Base-by-base conservation (phyloP, 75 land plant species). In the Pinus taeda region DNA sequence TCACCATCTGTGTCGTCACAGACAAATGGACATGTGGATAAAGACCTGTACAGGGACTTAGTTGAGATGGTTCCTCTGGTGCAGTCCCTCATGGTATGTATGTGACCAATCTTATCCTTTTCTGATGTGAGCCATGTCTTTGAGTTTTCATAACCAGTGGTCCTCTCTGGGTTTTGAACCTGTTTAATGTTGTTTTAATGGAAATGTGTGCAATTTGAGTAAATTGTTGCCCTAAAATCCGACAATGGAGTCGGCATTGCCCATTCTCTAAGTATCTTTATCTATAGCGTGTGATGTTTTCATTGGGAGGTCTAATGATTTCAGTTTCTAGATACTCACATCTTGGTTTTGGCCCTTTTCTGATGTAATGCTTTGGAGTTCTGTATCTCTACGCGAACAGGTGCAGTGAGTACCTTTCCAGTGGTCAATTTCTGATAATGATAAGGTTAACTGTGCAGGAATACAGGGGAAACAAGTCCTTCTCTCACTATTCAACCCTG, bases 1-100 rank as follows among this genome's bases (percentile, higher is more conserved):
- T 69, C 49, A 65, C 69, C 69, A 1, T 65, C 69, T 33, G 39
- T 24, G 36, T 15, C 69, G 42, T 69, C 71, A 18, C 53, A 69
- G 18, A 20, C 9, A 22, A 11, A 42, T 39, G 71, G 71, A 45
- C 71, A 69, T 37, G 49, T 39, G n/a, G 71, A 37, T 37, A 39
- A 69, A 39, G 53, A 36, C 3, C 11, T 69, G 71, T 69, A 69
- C 71, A 69, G n/a, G 49, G 17, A 69, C n/a, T 39, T 69, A 8
- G 12, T 39, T 69, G 53, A 69, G 45, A 37, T 69, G 45, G 42
- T 69, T 17, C 71, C 71, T 42, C 37, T 69, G 18, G 71, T 69
- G 1, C 39, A 69, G 6, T 69, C 71, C 11, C 42, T 69, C 42
- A 69, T 69, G 71, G 71, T 69, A 39, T 69, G 71, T 42, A 49